Conservation (phyloP, 1,284 basidiomycete species). For the Rhodotorula sp. region DNA sequence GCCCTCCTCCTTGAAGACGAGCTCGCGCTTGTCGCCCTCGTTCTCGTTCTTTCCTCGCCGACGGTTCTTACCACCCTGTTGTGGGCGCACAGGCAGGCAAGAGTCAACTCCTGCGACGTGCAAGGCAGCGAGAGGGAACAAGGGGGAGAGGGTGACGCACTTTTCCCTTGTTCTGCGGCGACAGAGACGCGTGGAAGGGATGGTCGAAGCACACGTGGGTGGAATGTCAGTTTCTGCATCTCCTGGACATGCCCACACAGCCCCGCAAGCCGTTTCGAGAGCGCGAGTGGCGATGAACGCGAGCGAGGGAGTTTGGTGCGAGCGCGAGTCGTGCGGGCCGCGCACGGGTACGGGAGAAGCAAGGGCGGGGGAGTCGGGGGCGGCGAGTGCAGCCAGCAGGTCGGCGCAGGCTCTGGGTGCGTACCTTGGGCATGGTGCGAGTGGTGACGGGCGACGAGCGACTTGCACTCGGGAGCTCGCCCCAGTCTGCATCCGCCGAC, state of each 20-base stretch:
- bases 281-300: not conserved
- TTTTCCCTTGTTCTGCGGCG: constrained; percentile 42
- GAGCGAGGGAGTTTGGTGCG: not conserved
- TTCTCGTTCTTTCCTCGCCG: constrained; percentile 99
- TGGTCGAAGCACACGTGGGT: not conserved
- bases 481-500: too few relatives aligned
- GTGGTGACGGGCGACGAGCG: too few relatives aligned
- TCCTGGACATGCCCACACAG: fast-evolving
- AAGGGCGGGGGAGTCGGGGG: not conserved
- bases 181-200: not conserved
- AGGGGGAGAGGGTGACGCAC: constrained; percentile 19
- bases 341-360: too few relatives aligned
- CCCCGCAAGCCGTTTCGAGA: not conserved
- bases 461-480: not conserved
- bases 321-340: not conserved
- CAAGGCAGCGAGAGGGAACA: not conserved
- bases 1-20: constrained; percentile 98
- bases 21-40: constrained; percentile 96
- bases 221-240: not conserved
- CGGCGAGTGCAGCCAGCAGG: not conserved
- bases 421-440: constrained; percentile 11
- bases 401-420: fast-evolving
- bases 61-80: constrained; percentile 98
- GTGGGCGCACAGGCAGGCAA: not conserved
- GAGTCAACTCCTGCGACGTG: not conserved